Percentiles rank a stretch among this genome's conserved stretches.
Conservation (phyloP, 345 rosid species). For the Arabidopsis thaliana region DNA sequence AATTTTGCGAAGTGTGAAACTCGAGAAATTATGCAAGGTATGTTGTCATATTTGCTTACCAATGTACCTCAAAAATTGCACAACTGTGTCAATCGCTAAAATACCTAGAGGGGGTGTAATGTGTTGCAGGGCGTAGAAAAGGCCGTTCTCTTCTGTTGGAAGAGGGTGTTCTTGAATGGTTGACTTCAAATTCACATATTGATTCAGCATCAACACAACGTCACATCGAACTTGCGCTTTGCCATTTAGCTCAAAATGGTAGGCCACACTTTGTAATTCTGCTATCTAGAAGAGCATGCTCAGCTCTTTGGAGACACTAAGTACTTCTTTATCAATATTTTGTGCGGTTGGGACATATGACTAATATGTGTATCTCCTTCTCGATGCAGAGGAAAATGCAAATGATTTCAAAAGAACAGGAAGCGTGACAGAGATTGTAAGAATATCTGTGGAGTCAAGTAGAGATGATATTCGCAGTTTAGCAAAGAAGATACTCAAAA, state of each 20-base stretch:
- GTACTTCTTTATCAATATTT: background rate
- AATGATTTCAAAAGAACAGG: slow-evolving; percentile 67
- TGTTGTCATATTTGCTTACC: slow-evolving; percentile 23
- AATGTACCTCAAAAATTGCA: background rate
- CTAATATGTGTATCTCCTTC: slow-evolving; percentile 2
- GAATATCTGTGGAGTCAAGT: slow-evolving; percentile 76
- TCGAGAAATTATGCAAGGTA: slow-evolving; percentile 80
- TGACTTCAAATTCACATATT: slow-evolving; percentile 60
- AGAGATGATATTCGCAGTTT: slow-evolving; percentile 89
- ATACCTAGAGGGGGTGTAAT: slow-evolving; percentile 13
- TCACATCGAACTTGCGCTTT: slow-evolving; percentile 87
- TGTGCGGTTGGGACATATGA: slow-evolving; percentile 6
- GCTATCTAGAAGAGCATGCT: background rate
- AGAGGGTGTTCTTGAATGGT: slow-evolving; percentile 80
- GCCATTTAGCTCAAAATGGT: slow-evolving; percentile 97
- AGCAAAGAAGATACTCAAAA: slow-evolving; percentile 79
- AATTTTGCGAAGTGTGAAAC: slow-evolving; percentile 97
- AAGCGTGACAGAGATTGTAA: slow-evolving; percentile 61
- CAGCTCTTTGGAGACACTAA: background rate
- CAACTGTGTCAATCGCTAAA: background rate
- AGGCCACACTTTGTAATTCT: slow-evolving; percentile 18
- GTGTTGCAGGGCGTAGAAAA: slow-evolving; percentile 70
- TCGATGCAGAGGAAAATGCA: slow-evolving; percentile 67
- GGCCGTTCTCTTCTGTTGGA: slow-evolving; percentile 81
- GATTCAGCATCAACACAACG: slow-evolving; percentile 72